Evolutionary conservation across 192 early-diverging fungal species (phyloP), one percentile per base, ranked within the genome.

Genomic region (Backusella tuberculispora): DNA sequence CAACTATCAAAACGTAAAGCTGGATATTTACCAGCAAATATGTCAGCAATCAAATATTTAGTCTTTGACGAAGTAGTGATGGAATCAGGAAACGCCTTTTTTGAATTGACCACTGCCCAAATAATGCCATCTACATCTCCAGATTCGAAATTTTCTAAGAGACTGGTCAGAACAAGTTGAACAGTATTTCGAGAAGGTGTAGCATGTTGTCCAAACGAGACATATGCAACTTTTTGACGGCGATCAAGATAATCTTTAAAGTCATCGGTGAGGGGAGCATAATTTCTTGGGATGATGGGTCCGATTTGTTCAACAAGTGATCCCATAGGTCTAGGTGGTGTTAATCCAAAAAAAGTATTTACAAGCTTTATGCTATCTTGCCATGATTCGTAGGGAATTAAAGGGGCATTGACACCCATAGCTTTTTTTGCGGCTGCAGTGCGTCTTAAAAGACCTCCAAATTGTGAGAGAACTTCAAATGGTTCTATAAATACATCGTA

Each of bases 241-340:
- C 1, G n/a, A 19, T 41, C 13, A 8, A 84, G 38, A 38, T 79
- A 84, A 0, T 7, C 4, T 13, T 56, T 15, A 3, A 70, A 26
- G 1, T 15, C 7, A 1, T 42, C 2, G 9, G 73, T 73, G 5
- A 84, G 15, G 12, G 44, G 14, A 17, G 41, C 42, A 42, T 82
- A 78, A 1, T 37, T 4, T 38, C 74, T 50, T 63, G 71, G 72
- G 38, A 82, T 66, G 1, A 84, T 74, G 0, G 83, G 83, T 0
- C 83, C 83, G 12, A 82, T 42, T n/a, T 68, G 63, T 19, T 75
- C 69, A 13, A 78, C 48, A 56, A 81, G 66, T 10, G 80, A 74
- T 0, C 76, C 70, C 14, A 72, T 1, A 0, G 76, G 47, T 12
- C 76, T 69, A 14, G 80, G 63, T 6, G 56, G 17, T 15, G 74